Conservation (phyloP, 352 stramenopile genomes). For the Sclerospora graminicola region DNA sequence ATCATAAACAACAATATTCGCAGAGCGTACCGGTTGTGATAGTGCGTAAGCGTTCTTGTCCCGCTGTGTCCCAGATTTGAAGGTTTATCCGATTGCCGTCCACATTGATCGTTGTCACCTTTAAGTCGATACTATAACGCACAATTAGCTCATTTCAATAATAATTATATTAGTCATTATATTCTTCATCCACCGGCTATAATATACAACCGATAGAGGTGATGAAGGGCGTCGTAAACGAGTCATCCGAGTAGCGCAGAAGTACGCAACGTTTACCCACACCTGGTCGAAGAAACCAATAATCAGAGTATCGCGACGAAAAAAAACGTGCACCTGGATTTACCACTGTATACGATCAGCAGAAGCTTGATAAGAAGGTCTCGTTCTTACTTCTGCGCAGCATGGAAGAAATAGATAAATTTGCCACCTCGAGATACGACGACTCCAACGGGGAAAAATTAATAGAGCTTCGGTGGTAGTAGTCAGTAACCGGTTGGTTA, state of each 20-base stretch:
- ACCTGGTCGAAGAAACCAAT: constrained; percentile 17
- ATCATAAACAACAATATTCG: neutral
- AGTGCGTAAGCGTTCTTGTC: constrained; percentile 82
- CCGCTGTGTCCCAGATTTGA: constrained; percentile 85
- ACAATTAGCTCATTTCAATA: neutral
- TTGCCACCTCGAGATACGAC: no score
- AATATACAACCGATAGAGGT: constrained; percentile 72
- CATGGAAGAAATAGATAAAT: constrained; percentile 16
- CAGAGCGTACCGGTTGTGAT: constrained; percentile 62
- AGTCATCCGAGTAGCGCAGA: constrained; percentile 91
- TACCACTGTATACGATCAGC: constrained; percentile 81
- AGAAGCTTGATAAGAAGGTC: constrained; percentile 85
- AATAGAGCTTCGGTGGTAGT: no score
- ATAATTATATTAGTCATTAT: neutral
- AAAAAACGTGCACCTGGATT: constrained; percentile 5
- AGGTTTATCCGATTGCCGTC: constrained; percentile 84
- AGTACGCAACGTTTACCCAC: constrained; percentile 94
- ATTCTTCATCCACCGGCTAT: neutral
- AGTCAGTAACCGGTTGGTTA: no score
- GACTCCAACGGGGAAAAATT: no score
- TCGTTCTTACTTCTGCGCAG: constrained; percentile 85
- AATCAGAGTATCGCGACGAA: neutral
- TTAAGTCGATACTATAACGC: constrained; percentile 70
- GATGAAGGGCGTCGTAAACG: constrained; percentile 89
- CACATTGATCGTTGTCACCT: constrained; percentile 83